Evolutionary conservation across 2,329 filamentous ascomycete genomes (phyloP).

Genomic region (Cladophialophora carrionii): DNA sequence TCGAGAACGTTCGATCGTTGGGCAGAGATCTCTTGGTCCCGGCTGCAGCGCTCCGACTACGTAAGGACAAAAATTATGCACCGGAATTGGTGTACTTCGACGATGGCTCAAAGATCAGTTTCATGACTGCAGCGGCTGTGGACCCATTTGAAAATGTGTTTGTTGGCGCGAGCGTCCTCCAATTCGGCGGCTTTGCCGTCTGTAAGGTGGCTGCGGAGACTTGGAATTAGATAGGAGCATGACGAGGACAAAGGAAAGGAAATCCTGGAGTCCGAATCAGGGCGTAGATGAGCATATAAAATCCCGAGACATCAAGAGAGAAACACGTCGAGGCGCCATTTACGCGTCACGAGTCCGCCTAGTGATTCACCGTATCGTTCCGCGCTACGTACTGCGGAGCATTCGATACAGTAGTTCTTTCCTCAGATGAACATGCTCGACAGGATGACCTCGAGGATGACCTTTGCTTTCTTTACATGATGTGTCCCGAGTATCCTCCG

Average conservation of each 20-base stretch:
- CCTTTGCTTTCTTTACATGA: no score
- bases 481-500: no score
- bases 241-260: neutral
- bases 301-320: neutral
- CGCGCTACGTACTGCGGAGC: neutral
- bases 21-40: conserved; percentile 33
- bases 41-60: conserved; percentile 26
- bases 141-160: conserved; percentile 26
- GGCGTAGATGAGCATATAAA: neutral
- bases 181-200: conserved; percentile 28
- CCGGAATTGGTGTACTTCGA: conserved; percentile 31
- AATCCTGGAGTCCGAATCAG: neutral
- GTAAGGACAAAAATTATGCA: conserved; percentile 21
- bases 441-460: no score
- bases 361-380: neutral
- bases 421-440: no score
- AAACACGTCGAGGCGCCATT: neutral
- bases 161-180: conserved; percentile 24
- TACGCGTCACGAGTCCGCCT: neutral
- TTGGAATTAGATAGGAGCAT: neutral
- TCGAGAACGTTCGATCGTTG: conserved; percentile 23
- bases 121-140: conserved; percentile 29
- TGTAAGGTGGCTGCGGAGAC: conserved; percentile 15
- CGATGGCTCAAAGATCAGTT: conserved; percentile 29
- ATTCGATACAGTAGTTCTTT: neutral